Evolutionary conservation across 2,329 filamentous ascomycete genomes (phyloP).

Genomic region (Metarhizium rileyi): DNA sequence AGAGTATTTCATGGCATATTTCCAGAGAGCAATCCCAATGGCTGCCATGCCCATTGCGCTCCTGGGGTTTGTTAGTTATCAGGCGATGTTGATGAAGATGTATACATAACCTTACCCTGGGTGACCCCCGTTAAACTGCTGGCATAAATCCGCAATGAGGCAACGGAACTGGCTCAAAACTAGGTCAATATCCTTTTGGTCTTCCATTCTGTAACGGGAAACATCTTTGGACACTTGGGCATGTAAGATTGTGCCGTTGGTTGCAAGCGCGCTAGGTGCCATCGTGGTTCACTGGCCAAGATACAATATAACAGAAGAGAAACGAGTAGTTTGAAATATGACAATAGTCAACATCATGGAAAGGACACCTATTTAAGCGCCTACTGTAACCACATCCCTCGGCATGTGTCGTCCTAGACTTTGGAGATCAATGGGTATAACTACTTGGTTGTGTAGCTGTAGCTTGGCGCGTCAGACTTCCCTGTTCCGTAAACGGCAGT

Average conservation of each 20-base stretch:
- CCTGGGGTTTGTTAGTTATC: slow-evolving; percentile 11
- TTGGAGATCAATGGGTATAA: too few species aligned
- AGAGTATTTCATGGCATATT: slow-evolving; percentile 52
- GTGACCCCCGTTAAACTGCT: slow-evolving; percentile 61
- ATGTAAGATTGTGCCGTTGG: not conserved
- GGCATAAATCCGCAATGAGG: slow-evolving; percentile 57
- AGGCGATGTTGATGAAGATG: too few species aligned
- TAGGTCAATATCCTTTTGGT: slow-evolving; percentile 26
- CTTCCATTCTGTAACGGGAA: slow-evolving; percentile 7
- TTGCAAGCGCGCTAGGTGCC: not conserved
- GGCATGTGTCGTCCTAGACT: not conserved
- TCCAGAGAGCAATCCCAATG: slow-evolving; percentile 50
- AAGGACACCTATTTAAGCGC: not conserved
- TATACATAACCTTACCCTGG: slow-evolving; percentile 52
- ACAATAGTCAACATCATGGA: not conserved
- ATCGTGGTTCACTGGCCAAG: not conserved
- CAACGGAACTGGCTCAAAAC: slow-evolving; percentile 51
- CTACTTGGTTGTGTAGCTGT: too few species aligned
- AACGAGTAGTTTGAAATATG: not conserved
- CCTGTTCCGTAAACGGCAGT: slow-evolving; percentile 12
- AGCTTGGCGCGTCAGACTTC: slow-evolving; percentile 2
- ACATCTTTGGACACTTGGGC: slow-evolving; percentile 9
- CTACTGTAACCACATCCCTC: not conserved
- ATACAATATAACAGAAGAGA: not conserved
- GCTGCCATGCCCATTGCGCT: slow-evolving; percentile 50